Evolutionary conservation across 495 filamentous ascomycete genomes (phyloP).

Genomic region (Glutinoglossum americanum): DNA sequence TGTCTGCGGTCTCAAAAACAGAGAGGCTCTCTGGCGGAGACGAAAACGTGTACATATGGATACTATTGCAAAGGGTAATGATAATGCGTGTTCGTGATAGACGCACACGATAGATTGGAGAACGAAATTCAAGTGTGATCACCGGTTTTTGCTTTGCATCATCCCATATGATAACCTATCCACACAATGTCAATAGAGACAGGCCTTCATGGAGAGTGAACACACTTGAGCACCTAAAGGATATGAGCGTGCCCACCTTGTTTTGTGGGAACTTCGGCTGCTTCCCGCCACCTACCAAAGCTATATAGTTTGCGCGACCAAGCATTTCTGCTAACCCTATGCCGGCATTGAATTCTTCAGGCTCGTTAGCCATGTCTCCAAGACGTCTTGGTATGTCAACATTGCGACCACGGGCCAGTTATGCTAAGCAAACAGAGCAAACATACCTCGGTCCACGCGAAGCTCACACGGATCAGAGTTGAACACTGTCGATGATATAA

Average conservation of each 20-base stretch:
- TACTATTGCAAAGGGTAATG: constrained; percentile 59
- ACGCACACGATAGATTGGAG: constrained; percentile 56
- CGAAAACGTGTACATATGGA: constrained; percentile 64
- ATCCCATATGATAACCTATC: constrained; percentile 75
- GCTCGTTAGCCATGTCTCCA: constrained; percentile 2
- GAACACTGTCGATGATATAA: constrained; percentile 33
- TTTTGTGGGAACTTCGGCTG: constrained; percentile 73
- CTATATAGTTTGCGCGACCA: constrained; percentile 68
- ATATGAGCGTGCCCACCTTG: constrained; percentile 34
- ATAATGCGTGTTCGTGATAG: constrained; percentile 60
- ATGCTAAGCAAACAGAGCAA: constrained; percentile 1
- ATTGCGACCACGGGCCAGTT: not conserved
- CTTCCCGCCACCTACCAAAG: constrained; percentile 73
- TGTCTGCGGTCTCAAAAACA: constrained; percentile 71
- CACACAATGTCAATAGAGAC: not conserved
- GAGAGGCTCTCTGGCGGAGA: constrained; percentile 50
- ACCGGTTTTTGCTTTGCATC: constrained; percentile 55
- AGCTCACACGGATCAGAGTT: constrained; percentile 55
- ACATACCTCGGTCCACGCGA: constrained; percentile 40
- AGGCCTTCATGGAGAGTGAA: not conserved
- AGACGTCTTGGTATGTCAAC: not conserved
- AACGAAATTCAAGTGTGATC: constrained; percentile 50
- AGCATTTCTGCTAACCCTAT: constrained; percentile 75
- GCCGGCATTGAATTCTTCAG: constrained; percentile 61
- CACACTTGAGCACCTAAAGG: not conserved